These are phyloP conservation scores for Trichoderma hamatum DNA, from an alignment of 2,329 filamentous ascomycete genomes.

Conservation along the genomic window DNA sequence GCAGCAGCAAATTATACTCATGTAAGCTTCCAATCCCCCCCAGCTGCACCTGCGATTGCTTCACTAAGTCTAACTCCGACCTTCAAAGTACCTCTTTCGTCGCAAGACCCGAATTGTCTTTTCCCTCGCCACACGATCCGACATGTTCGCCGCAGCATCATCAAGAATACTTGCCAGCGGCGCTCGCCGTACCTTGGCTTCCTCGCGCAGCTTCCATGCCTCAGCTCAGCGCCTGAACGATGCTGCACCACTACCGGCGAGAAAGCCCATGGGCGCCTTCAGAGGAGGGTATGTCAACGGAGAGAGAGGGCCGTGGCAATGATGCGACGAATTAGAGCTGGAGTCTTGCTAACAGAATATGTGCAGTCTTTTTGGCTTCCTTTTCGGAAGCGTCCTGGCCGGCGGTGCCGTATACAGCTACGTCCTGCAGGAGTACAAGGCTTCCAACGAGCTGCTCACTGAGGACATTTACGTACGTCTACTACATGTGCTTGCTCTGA, in stretches of 20 bases:
- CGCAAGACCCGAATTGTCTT: background rate
- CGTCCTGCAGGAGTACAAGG: slow-evolving; percentile 88
- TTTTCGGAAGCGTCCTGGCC: slow-evolving; percentile 78
- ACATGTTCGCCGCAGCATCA: slow-evolving; percentile 44
- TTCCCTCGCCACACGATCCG: slow-evolving; percentile 28
- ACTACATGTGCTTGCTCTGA: background rate
- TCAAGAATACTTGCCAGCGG: slow-evolving; percentile 50
- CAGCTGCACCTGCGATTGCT: background rate
- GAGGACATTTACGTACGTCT: slow-evolving; percentile 94
- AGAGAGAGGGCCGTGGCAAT: slow-evolving; percentile 22
- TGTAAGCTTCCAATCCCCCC: slow-evolving; percentile 23
- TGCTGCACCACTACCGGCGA: slow-evolving; percentile 54
- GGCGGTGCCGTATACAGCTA: slow-evolving; percentile 89
- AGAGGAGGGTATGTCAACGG: slow-evolving; percentile 58
- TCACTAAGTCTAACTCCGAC: background rate
- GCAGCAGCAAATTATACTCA: slow-evolving; percentile 27
- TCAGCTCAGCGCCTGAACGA: slow-evolving; percentile 51
- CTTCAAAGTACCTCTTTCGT: slow-evolving; percentile 26
- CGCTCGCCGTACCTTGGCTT: slow-evolving; percentile 44
- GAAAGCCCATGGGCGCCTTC: slow-evolving; percentile 63
- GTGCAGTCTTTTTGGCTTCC: slow-evolving; percentile 84
- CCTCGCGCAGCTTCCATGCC: slow-evolving; percentile 52
- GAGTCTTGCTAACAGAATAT: slow-evolving; percentile 17
- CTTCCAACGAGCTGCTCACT: slow-evolving; percentile 88
- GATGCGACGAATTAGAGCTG: background rate